Evolutionary conservation across 208 protist genomes (phyloP).

Genomic region (Zelonia costaricensis): DNA sequence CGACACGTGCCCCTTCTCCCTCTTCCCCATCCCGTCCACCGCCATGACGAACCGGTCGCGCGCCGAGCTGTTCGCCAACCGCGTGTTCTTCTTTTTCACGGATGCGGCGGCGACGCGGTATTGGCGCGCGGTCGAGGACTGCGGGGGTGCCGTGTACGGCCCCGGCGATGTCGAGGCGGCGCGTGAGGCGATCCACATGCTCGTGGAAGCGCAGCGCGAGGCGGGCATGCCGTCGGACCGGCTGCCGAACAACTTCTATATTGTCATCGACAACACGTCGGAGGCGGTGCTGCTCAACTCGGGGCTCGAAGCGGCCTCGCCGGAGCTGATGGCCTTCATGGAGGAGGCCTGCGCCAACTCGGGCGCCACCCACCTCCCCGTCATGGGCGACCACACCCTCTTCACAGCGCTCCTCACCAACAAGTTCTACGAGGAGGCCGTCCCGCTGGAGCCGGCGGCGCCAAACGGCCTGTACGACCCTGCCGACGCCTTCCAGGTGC

Average conservation of each 20-base stretch:
- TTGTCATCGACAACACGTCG: slow-evolving; percentile 55
- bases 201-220: slow-evolving; percentile 24
- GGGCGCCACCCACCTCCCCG: slow-evolving; percentile 27
- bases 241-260: slow-evolving; percentile 43
- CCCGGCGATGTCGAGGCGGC: slow-evolving; percentile 28
- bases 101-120: slow-evolving; percentile 47
- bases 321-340: slow-evolving; percentile 38
- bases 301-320: slow-evolving; percentile 22
- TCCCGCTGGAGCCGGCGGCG: slow-evolving; percentile 1
- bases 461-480: not conserved
- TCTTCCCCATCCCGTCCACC: slow-evolving; percentile 68
- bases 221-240: not conserved
- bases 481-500: slow-evolving; percentile 1
- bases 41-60: slow-evolving; percentile 46
- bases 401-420: slow-evolving; percentile 52
- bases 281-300: slow-evolving; percentile 39
- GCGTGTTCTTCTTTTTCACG: slow-evolving; percentile 59
- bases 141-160: slow-evolving; percentile 35
- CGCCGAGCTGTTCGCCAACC: slow-evolving; percentile 39
- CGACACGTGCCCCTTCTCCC: slow-evolving; percentile 68
- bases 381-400: slow-evolving; percentile 45
- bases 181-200: slow-evolving; percentile 26
- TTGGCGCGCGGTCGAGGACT: slow-evolving; percentile 30
- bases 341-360: slow-evolving; percentile 14
- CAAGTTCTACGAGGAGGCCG: slow-evolving; percentile 26